Percentiles rank a stretch among this genome's conserved stretches.
Conservation (phyloP, 768 basidiomycete species). For the Ephemerocybe angulata region DNA sequence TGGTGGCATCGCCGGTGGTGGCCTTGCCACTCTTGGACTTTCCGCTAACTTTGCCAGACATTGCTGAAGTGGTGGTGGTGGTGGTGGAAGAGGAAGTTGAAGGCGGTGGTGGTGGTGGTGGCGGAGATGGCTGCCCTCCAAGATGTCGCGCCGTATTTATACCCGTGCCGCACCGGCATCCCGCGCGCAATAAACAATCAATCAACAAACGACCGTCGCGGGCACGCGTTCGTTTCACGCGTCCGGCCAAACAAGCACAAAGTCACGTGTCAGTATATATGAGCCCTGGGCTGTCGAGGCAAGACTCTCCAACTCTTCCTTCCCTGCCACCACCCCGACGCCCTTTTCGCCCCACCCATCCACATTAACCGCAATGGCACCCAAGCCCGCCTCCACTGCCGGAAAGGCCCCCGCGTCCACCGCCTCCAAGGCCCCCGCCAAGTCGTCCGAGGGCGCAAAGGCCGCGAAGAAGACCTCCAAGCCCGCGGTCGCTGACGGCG, state of each 20-base stretch:
- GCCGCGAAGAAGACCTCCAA: constrained; percentile 78
- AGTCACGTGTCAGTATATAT: constrained; percentile 45
- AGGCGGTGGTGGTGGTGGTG: constrained; percentile 18
- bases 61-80: constrained; percentile 22
- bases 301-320: constrained; percentile 19
- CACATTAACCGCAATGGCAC: constrained; percentile 53
- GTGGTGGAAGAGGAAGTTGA: constrained; percentile 15
- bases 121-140: constrained; percentile 13
- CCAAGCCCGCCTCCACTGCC: constrained; percentile 79
- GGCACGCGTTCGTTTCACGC: constrained; percentile 7
- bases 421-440: constrained; percentile 71
- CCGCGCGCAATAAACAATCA: constrained; percentile 12
- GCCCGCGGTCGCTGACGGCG: constrained; percentile 50
- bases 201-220: constrained; percentile 3
- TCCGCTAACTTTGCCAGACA: constrained; percentile 40
- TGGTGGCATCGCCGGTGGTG: constrained; percentile 52
- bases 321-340: constrained; percentile 33
- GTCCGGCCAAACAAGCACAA: constrained; percentile 39
- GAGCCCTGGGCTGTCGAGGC: constrained; percentile 15
- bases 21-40: constrained; percentile 50
- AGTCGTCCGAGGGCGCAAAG: constrained; percentile 58
- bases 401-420: constrained; percentile 72
- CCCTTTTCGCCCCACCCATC: constrained; percentile 11
- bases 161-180: constrained; percentile 17
- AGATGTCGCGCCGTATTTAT: constrained; percentile 33